Evolutionary conservation across 2,329 filamentous ascomycete species (phyloP), one percentile per base, ranked within the genome.

Genomic region (Talaromyces sp.): DNA sequence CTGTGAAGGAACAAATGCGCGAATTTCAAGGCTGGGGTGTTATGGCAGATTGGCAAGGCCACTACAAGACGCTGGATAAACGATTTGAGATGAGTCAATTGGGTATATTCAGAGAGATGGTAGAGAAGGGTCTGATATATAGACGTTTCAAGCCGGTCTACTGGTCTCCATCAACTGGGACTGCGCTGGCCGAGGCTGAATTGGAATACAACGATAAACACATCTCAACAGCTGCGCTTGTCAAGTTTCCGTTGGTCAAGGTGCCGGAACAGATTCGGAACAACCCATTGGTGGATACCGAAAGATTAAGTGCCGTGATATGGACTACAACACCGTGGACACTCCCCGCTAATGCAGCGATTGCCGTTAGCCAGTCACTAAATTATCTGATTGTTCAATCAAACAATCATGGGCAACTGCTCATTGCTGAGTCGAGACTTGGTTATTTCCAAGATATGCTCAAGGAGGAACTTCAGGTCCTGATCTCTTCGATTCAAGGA

Each of bases 271-370:
- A 76, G 25, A 68, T 88, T 25, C 70, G 71, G 54, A 69, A 77
- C 7, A 75, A 78, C 23, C 67, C 74, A 2, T 67, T 72, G 28
- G 68, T 81, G 3, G 73, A 84, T 23, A 67, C 76, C 5, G 81
- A 82, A 3, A 77, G 81, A 5, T 72, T 97, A 11, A 89, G 84
- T 73, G 91, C 90, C n/a, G 83, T 95, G n/a, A 91, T 98, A 58
- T 99, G 95, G 95, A 99, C 95, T 1, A 99, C 95, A 0, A 99
- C 95, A 0, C 95, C 95, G 0, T 99, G 95, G 95, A 99, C 95
- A 0, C 80, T 99, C 5, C 93, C 95, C 0, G 93, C 93, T 1
- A 99, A 99, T 73, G 87, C 86, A 72, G 93, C 91, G 0, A 92
- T 99, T 73, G 93, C 92, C 2, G 83, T 98, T 39, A 87, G 92